Evolutionary conservation across 2,329 filamentous ascomycete species (phyloP), one percentile per base, ranked within the genome.

Genomic region (Aspergillus viridinutans): DNA sequence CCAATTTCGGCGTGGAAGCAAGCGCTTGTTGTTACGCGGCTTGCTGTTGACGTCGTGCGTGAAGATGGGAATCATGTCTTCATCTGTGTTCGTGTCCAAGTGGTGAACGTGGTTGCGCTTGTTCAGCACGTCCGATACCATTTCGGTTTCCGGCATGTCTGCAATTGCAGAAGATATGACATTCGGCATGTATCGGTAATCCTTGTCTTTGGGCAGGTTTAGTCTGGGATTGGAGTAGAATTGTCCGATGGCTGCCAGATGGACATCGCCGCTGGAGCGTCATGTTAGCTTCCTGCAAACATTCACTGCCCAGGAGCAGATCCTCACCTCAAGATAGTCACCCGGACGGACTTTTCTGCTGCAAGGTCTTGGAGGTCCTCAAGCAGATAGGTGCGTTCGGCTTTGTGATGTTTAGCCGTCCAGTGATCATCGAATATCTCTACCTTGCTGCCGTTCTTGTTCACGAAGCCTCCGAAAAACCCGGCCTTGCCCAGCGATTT

Each of bases 101-200:
- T 86, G 83, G 65, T 87, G 85, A 26, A 85, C 73, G 59, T 85
- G 97, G 79, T 97, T 97, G 28, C 94, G 85, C 78, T 90, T 94
- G 78, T 97, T 97, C 59, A 99, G 82, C 52, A 96, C 84, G 72
- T 99, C 93, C 4, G 91, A 91, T 78, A 97, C 83, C 68, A 95
- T 80, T 53, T 94, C 90, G 0, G 92, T 89, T 20, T 92, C 90
- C 4, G 95, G 94, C 14, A 89, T 87, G 70, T 99, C 97, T 66
- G 89, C 93, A 69, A 99, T 97, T 12, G 92, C 92, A 0, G 92
- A 97, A 1, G 92, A 95, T 64, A 97, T 86, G 58, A 99, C 78
- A 67, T 99, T 99, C 4, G 92, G 90, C 89, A 99, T 99, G 71
- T 99, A 99, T 60, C 94, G 84, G 68, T 94, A 92, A 71, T 99